phyloP scores from a whole-genome alignment of 1,139 yeast genomes.

The Geotrichum candidum region DNA sequence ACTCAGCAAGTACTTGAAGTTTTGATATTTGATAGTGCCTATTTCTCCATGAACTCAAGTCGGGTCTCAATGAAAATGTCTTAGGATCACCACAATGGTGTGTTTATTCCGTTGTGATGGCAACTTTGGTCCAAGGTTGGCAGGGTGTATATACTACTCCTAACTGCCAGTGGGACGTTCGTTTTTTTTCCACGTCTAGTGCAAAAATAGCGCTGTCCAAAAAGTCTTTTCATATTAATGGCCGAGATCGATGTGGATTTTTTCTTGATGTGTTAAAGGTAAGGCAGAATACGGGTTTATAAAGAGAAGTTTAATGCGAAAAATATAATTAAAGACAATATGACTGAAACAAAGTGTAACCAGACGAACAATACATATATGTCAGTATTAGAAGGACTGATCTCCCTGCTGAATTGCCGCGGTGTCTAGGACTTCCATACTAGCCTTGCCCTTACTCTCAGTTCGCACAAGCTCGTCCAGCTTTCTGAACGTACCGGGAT shows the following conservation, averaged over 20 bases:
- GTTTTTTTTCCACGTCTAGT: too few relatives aligned
- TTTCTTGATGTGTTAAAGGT: background rate
- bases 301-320: background rate
- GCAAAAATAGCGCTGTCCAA: too few relatives aligned
- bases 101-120: too few relatives aligned
- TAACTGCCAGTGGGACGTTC: too few relatives aligned
- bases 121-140: too few relatives aligned
- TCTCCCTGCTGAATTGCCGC: constrained; percentile 70
- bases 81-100: too few relatives aligned
- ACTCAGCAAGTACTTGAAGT: too few relatives aligned
- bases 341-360: background rate
- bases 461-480: constrained; percentile 55
- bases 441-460: constrained; percentile 52
- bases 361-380: background rate
- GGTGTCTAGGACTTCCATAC: constrained; percentile 82
- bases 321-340: background rate
- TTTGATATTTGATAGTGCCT: too few relatives aligned
- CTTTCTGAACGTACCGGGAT: constrained; percentile 78
- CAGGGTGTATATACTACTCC: too few relatives aligned
- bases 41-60: background rate
- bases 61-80: background rate
- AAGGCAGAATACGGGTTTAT: background rate
- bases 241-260: too few relatives aligned
- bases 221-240: too few relatives aligned
- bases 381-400: constrained; percentile 24